A percentile compares a stretch with the other conserved stretches of the same genome.
Evolutionary conservation across 1,284 basidiomycete genomes (phyloP).

Genomic region (Xerocomus cyaneibrunnescens): DNA sequence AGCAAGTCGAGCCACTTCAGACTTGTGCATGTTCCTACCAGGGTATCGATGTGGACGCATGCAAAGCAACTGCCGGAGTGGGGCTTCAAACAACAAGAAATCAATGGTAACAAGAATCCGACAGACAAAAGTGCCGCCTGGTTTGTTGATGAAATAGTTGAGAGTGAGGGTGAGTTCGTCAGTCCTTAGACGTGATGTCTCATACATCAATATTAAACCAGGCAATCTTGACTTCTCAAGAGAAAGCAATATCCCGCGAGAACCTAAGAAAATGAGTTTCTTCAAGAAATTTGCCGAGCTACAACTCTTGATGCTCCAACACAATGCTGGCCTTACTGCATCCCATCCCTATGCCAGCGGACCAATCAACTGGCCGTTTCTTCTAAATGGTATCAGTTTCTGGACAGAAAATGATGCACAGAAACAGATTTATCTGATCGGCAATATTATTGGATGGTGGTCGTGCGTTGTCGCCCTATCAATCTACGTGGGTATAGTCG

Average conservation of each 20-base stretch:
- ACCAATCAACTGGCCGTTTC: conserved; percentile 98
- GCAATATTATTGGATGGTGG: conserved; percentile 97
- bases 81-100: conserved; percentile 96
- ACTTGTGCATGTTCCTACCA: conserved; percentile 86
- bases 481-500: conserved; percentile 87
- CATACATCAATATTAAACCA: conserved; percentile 5
- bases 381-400: conserved; percentile 94
- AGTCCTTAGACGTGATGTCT: background rate
- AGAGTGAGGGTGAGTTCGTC: conserved; percentile 60
- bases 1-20: conserved; percentile 91
- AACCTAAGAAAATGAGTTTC: conserved; percentile 84
- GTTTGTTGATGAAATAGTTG: conserved; percentile 84
- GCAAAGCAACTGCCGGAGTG: conserved; percentile 86
- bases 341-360: conserved; percentile 94
- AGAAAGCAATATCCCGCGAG: conserved; percentile 48
- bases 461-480: conserved; percentile 81
- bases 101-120: conserved; percentile 96
- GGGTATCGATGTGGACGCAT: conserved; percentile 95
- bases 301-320: conserved; percentile 94
- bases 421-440: conserved; percentile 95
- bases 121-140: conserved; percentile 83
- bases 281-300: conserved; percentile 94
- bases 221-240: conserved; percentile 15
- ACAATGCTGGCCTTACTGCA: conserved; percentile 94
- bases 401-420: conserved; percentile 88